Evolutionary conservation across 768 basidiomycete species (phyloP).

Genomic region (Russula sp.): DNA sequence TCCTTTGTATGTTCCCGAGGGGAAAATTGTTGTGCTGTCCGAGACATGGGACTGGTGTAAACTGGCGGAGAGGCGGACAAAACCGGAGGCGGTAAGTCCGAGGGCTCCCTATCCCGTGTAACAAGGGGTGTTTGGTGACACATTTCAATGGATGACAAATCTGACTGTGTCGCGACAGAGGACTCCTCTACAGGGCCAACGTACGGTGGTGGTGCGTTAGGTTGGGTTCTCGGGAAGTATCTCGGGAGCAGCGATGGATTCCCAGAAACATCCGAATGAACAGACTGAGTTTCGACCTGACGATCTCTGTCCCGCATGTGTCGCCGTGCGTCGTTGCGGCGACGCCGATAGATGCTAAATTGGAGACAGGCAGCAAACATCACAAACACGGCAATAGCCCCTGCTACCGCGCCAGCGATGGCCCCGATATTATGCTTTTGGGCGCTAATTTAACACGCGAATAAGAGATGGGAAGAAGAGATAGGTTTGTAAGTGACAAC

Average conservation of each 20-base stretch:
- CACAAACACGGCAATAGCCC: slow-evolving; percentile 50
- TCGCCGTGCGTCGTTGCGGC: slow-evolving; percentile 45
- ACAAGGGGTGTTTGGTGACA: slow-evolving; percentile 30
- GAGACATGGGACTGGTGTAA: slow-evolving; percentile 28
- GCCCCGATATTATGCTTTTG: slow-evolving; percentile 36
- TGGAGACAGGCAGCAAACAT: slow-evolving; percentile 49
- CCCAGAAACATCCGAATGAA: slow-evolving; percentile 36
- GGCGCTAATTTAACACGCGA: not conserved
- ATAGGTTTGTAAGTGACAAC: slow-evolving; percentile 24
- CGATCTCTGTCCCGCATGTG: slow-evolving; percentile 33
- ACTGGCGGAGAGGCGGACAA: slow-evolving; percentile 34
- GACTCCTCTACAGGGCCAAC: slow-evolving; percentile 30
- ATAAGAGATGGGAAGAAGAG: not conserved
- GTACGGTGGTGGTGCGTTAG: slow-evolving; percentile 43
- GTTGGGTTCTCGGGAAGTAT: slow-evolving; percentile 53
- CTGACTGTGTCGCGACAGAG: slow-evolving; percentile 29
- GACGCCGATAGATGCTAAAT: slow-evolving; percentile 49
- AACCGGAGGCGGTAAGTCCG: slow-evolving; percentile 33
- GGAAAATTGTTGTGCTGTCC: not conserved
- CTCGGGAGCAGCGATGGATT: slow-evolving; percentile 43
- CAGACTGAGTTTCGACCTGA: slow-evolving; percentile 31
- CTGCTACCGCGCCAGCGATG: slow-evolving; percentile 47
- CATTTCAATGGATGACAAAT: slow-evolving; percentile 27
- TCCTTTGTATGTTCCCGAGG: slow-evolving; percentile 1
- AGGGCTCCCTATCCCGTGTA: slow-evolving; percentile 27